Conservation (phyloP, 2,329 filamentous ascomycete species). For the Gremmenia infestans region DNA sequence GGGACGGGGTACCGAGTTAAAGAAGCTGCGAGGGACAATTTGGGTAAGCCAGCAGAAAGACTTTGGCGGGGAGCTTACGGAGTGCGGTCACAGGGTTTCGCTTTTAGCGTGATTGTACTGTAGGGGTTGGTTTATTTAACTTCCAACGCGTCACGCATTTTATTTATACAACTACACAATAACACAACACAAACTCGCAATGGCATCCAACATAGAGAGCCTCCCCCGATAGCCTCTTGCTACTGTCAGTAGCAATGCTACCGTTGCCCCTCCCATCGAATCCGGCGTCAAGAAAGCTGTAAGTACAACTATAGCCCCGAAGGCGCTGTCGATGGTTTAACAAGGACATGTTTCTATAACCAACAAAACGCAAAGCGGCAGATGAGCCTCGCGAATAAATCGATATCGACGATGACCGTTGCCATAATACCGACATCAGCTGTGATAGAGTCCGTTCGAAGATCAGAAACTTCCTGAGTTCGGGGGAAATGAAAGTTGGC, state of each 20-base stretch:
- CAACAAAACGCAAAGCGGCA: background rate
- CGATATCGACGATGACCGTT: conserved; percentile 16
- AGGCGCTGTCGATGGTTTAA: background rate
- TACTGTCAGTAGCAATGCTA: background rate
- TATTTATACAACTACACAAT: background rate
- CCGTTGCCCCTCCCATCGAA: background rate
- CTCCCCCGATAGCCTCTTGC: background rate
- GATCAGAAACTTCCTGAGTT: conserved; percentile 37
- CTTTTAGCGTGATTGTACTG: too few species aligned
- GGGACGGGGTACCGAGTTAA: too few species aligned
- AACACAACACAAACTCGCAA: background rate
- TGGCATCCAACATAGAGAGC: background rate
- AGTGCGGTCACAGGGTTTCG: too few species aligned
- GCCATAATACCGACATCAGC: conserved; percentile 12
- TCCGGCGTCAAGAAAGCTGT: background rate
- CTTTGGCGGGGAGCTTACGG: too few species aligned
- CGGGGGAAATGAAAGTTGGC: conserved; percentile 40
- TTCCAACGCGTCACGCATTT: too few species aligned
- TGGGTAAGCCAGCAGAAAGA: too few species aligned
- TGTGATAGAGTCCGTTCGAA: conserved; percentile 37
- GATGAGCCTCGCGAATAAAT: conserved; percentile 5
- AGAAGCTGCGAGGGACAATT: too few species aligned
- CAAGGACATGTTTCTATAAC: background rate
- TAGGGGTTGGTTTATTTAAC: too few species aligned
- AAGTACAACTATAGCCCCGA: background rate